Evolutionary conservation across 495 filamentous ascomycete species (phyloP).

Genomic region (Immersiella caudata): DNA sequence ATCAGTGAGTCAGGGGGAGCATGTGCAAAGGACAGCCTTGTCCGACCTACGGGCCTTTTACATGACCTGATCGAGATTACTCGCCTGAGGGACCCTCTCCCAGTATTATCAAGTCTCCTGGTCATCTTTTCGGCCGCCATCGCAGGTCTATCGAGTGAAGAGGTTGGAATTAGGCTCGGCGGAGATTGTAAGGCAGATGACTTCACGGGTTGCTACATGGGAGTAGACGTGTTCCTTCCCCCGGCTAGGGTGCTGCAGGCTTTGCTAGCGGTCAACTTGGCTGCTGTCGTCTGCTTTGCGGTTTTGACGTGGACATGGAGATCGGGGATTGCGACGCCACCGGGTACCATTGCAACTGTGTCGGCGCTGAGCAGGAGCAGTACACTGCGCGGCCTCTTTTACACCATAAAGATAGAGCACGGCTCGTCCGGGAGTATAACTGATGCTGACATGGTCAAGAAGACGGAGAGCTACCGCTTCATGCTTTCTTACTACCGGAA

Average conservation of each 20-base stretch:
- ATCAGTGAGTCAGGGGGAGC: background rate
- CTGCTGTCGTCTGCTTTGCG: background rate
- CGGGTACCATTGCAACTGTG: background rate
- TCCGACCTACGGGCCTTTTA: background rate
- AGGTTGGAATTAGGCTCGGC: slow-evolving; percentile 2
- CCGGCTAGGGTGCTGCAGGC: background rate
- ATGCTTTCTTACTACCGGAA: background rate
- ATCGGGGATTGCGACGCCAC: background rate
- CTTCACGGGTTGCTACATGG: slow-evolving; percentile 11
- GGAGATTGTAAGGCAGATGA: slow-evolving; percentile 6
- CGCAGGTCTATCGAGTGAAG: slow-evolving; percentile 1
- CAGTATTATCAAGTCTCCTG: background rate
- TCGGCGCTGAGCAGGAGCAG: background rate
- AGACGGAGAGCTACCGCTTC: background rate
- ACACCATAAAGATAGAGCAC: background rate
- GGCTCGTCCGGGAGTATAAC: background rate
- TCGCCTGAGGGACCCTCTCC: background rate
- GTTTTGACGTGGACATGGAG: background rate
- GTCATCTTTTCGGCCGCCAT: background rate
- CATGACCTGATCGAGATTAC: background rate
- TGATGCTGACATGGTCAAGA: background rate
- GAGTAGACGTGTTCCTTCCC: background rate
- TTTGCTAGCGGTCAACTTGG: background rate
- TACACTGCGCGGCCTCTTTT: background rate
- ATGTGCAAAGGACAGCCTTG: background rate